Evolutionary conservation across 169 alveolate genomes (phyloP).

Genomic region (Eimeria necatrix): DNA sequence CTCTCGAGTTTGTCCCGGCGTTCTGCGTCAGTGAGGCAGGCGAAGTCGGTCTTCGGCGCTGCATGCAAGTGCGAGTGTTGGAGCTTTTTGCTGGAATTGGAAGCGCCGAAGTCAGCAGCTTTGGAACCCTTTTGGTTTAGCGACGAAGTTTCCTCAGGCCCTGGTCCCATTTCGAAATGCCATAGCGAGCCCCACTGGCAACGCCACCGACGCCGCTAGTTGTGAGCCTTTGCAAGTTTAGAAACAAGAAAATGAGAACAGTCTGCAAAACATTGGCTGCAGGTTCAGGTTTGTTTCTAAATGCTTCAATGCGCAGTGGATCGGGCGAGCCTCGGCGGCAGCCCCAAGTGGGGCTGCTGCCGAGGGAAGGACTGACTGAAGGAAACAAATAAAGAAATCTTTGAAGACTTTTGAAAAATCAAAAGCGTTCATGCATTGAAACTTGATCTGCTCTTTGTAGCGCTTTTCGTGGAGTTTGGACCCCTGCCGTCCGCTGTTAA

Average conservation of each 20-base stretch:
- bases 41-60: not conserved
- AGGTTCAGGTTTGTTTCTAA: too few species aligned
- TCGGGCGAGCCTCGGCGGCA: not conserved
- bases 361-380: conserved; percentile 13
- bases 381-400: not conserved
- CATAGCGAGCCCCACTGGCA: not conserved
- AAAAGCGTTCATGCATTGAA: too few species aligned
- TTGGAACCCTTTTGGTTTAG: not conserved
- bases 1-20: conserved; percentile 39
- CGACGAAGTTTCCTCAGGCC: not conserved
- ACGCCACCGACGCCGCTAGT: not conserved
- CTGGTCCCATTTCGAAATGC: not conserved
- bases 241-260: too few species aligned
- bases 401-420: too few species aligned
- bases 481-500: too few species aligned
- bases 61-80: not conserved
- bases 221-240: too few species aligned
- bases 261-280: too few species aligned
- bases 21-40: not conserved
- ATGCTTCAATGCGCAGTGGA: too few species aligned
- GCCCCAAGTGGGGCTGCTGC: conserved; percentile 32
- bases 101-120: not conserved
- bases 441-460: too few species aligned
- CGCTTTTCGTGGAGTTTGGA: too few species aligned
- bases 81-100: not conserved